Base-by-base conservation (phyloP, 768 basidiomycete species). In the Mycena crocata region DNA sequence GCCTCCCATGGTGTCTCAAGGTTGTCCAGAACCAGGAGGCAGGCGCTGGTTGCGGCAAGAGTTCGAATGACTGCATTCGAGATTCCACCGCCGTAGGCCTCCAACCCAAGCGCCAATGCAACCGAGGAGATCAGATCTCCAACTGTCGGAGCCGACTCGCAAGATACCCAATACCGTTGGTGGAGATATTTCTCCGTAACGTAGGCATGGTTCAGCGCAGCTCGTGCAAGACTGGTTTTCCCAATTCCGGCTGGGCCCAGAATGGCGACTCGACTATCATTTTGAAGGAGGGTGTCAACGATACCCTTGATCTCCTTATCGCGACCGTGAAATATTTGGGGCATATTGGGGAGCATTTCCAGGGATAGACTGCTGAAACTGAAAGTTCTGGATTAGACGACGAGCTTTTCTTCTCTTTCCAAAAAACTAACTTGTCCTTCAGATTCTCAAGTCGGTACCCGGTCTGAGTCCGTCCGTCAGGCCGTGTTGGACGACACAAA, bases 1-100 rank as follows among this genome's bases (percentile, higher is more conserved):
- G 57, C 44, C n/a, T 58, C 57, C 57, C 57, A 58, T 15, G 32
- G 23, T 3, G 57, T 58, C 24, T 58, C 57, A 12, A 58, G 37
- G 37, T 58, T 58, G 23, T 58, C 57, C 21, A 58, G 45, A 24
- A 58, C 31, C 44, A 58, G 31, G 19, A 57, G 37, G 2, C 2
- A 8, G 2, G 39, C 12, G 4, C 2, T 2, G 13, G 2, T 10
- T 2, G 9, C 24, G 2, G 37, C 28, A 24, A 57, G 15, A 2
- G 28, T 3, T 24, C 28, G 26, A 21, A 57, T 1, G 23, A 57
- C 30, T 10, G n/a, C 5, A 3, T 31, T 3, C 6, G 26, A 40
- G 3, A 44, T 5, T 2, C 44, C 28, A 19, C 14, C n/a, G n/a
- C n/a, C n/a, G n/a, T n/a, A n/a, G n/a, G n/a, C n/a, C n/a, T 17